Base-by-base conservation (phyloP, 176 grass and related monocot species). In the Juncus inflexus region DNA sequence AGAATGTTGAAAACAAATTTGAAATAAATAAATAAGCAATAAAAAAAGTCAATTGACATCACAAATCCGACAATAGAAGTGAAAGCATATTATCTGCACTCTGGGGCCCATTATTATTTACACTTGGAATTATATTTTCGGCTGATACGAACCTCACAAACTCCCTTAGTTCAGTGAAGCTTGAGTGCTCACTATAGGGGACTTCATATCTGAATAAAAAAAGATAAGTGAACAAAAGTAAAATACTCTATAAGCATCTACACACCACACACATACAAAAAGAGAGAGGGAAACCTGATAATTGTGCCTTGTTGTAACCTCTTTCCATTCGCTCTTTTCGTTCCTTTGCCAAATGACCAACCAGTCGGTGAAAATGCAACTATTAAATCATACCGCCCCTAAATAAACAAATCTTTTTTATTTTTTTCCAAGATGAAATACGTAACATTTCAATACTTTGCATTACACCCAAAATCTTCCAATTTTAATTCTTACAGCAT, bases 361-460 rank as follows among this genome's bases (percentile, higher is more conserved):
- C 88, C 94, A 62, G 87, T 91, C 53, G 94, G 88, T 67, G 84
- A 97, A 80, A 97, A 91, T 72, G 85, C 87, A 69, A 97, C 85
- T 61, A 86, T 91, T 39, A 97, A 86, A 62, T 97, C 83, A 74
- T 79, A 97, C 5, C 79, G 77, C 51, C 52, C 75, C 94, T 97
- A 59, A 54, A 38, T 55, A 68, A 7, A 9, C 12, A 13, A 12
- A 69, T 14, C 11, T 42, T 15, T 15, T 49, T 69, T 40, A 3
- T 55, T 56, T 55, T 14, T 28, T 28, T 28, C 19, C 19, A 28
- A 28, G 19, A 28, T 28, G 19, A 28, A 28, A 28, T 28, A 28
- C 19, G 19, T 1, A 28, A 28, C 19, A 28, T 28, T 28, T 28
- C 19, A 28, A 28, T 28, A 28, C 19, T 28, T 28, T 28, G 19